Evolutionary conservation across 2,329 filamentous ascomycete species (phyloP), one percentile per base, ranked within the genome.

Genomic region (Pseudogymnoascus sp.): DNA sequence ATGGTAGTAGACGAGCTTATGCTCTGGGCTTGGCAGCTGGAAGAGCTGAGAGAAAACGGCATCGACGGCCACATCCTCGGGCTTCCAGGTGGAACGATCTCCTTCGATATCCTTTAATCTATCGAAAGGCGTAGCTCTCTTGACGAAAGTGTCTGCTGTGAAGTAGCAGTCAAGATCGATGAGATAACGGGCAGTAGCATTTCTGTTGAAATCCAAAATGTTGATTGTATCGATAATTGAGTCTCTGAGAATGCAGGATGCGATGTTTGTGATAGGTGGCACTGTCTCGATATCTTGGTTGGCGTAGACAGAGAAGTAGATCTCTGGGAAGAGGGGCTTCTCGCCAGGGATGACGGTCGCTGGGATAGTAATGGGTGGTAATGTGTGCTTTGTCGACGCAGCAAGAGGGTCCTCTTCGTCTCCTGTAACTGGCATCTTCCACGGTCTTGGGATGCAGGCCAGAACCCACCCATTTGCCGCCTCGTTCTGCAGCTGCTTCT

Each of bases 111-210:
- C 87, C 35, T 88, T 84, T 58, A 99, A 83, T 70, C 92, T 88
- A 73, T 99, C 94, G 70, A 96, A 97, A 0, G 92, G 87, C 1
- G 91, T 97, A 1, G 91, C 92, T 63, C 94, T 88, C 77, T 96
- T 96, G 62, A 96, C 87, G 74, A 99, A 99, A 1, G 90, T 97
- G 61, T 87, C 85, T 8, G 90, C 85, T 0, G 92, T 84, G 77
- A 96, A 99, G 76, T 94, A 99, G 74, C 90, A 95, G 74, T 99
- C 94, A 36, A 97, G 81, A 69, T 97, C 92, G 70, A 97, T 96
- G 36, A 99, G 78, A 69, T 91, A 94, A 63, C 92, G 90, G 39
- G 94, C 93, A 0, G 89, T 88, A 35, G 87, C 83, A 68, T 92
- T 90, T 64, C 94, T 87, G 75, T 97, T 99, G 78, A 91, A 96